Evolutionary conservation across 2,329 filamentous ascomycete species (phyloP).

Genomic region (Emergomyces africanus): DNA sequence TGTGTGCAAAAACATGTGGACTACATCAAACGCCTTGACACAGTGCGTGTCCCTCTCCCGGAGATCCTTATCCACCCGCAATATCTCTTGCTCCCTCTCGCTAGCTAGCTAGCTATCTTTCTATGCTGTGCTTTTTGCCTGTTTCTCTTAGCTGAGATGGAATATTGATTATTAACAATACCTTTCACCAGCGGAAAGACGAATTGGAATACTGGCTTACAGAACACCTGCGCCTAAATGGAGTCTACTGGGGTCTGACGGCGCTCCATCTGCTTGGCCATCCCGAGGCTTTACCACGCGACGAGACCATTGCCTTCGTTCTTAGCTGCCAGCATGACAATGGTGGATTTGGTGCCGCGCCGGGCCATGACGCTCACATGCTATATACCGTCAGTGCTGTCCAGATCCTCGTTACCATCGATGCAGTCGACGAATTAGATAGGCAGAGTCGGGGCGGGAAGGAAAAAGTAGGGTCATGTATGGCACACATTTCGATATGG

Average conservation of each 20-base stretch:
- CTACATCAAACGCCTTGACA: slow-evolving; percentile 89
- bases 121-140: neutral
- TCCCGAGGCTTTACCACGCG: slow-evolving; percentile 67
- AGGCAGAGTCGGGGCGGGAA: slow-evolving; percentile 52
- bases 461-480: slow-evolving; percentile 66
- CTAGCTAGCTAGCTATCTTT: no score
- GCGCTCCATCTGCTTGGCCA: slow-evolving; percentile 73
- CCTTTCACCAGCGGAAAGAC: slow-evolving; percentile 58
- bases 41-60: slow-evolving; percentile 38
- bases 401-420: slow-evolving; percentile 77
- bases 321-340: slow-evolving; percentile 80
- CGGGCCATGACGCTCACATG: slow-evolving; percentile 91
- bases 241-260: slow-evolving; percentile 91
- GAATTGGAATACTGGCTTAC: slow-evolving; percentile 97
- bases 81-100: neutral
- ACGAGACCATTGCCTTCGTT: slow-evolving; percentile 81
- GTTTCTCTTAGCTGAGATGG: slow-evolving; percentile 3
- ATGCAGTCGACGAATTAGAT: slow-evolving; percentile 76
- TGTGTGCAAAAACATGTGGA: slow-evolving; percentile 61
- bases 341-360: slow-evolving; percentile 88
- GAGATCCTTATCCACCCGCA: slow-evolving; percentile 8
- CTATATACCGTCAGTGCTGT: slow-evolving; percentile 91
- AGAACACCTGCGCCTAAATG: slow-evolving; percentile 88
- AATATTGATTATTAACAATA: slow-evolving; percentile 9
- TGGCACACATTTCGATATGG: slow-evolving; percentile 22